Base-by-base conservation (phyloP, 805 yeast genomes). In the Hemisphaericaspora nanyangensis region DNA sequence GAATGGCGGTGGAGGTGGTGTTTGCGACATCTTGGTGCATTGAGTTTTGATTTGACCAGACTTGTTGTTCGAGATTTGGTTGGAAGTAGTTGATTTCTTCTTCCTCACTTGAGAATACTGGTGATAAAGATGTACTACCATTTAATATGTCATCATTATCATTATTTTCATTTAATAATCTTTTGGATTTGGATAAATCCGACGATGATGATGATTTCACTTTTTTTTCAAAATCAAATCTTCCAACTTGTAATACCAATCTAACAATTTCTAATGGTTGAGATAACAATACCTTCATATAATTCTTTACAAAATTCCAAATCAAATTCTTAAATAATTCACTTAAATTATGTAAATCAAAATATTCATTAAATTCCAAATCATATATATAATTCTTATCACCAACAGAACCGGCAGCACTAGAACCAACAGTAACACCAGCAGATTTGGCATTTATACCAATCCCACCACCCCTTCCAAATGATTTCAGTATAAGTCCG, bases 251-350 rank as follows among this genome's bases (percentile, higher is more conserved):
- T 40, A 89, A 62, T 19, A 90, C 68, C 47, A 87, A 70, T 39
- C 91, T 72, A 5, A 85, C 77, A 13, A 86, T 83, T 50, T 91
- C 97, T 59, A 90, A 82, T 2, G 99, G 98, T 60, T 93, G 97
- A 15, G 86, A 76, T 7, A 85, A 55, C 24, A 88, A 58, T 32
- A 82, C 78, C 43, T 79, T 80, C 39, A 79, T 59, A 63, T 93
- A 91, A 47, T 80, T 82, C 47, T 78, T 77, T 36, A 80, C 51
- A 44, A 87, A 78, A 32, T 84, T 78, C 55, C 74, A 68, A 17
- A 79, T 60, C 43, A 88, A 67, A 29, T 80, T 77, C 38, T 72
- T 68, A 5, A 80, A 47, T 25, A 82, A 55, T 45, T 79, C 85
- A 37, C 69, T 69, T 50, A 85, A 60, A 53, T 80, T 79, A 46